Evolutionary conservation across 495 filamentous ascomycete genomes (phyloP).

Genomic region (Trichocladium antarcticum): DNA sequence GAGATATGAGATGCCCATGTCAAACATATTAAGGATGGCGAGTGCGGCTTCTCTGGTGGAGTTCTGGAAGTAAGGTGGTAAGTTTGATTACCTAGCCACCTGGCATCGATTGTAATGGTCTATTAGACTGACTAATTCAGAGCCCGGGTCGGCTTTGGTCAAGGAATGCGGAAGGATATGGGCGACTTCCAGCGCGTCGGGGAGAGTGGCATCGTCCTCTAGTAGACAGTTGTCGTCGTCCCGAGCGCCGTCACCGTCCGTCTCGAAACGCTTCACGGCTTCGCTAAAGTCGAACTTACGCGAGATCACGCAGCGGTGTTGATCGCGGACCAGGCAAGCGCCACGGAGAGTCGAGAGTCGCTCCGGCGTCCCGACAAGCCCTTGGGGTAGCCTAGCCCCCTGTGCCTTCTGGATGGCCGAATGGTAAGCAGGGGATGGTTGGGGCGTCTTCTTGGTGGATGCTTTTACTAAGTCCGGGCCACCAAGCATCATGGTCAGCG

Average conservation of each 20-base stretch:
- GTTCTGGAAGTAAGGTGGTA: neutral
- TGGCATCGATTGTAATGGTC: neutral
- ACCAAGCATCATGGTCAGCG: too few species aligned
- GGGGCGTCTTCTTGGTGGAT: neutral
- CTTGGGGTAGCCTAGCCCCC: neutral
- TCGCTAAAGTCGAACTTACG: neutral
- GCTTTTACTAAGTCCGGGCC: slow-evolving; percentile 5
- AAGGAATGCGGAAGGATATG: slow-evolving; percentile 1
- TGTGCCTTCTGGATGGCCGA: neutral
- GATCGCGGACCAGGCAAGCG: slow-evolving; percentile 1
- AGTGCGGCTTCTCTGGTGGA: neutral
- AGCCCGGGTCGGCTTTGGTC: neutral
- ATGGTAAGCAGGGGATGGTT: neutral
- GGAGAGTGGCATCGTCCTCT: neutral
- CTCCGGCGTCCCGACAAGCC: neutral
- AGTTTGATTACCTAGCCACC: neutral
- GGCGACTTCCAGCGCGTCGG: neutral
- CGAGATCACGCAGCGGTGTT: neutral
- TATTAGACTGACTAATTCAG: neutral
- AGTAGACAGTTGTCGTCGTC: neutral
- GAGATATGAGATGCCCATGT: neutral
- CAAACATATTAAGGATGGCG: slow-evolving; percentile 6
- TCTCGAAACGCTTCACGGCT: neutral
- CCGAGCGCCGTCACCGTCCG: neutral
- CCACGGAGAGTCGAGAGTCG: neutral